Base-by-base conservation (phyloP, 805 yeast genomes). In the Kodamaea hsintzibuensis region DNA sequence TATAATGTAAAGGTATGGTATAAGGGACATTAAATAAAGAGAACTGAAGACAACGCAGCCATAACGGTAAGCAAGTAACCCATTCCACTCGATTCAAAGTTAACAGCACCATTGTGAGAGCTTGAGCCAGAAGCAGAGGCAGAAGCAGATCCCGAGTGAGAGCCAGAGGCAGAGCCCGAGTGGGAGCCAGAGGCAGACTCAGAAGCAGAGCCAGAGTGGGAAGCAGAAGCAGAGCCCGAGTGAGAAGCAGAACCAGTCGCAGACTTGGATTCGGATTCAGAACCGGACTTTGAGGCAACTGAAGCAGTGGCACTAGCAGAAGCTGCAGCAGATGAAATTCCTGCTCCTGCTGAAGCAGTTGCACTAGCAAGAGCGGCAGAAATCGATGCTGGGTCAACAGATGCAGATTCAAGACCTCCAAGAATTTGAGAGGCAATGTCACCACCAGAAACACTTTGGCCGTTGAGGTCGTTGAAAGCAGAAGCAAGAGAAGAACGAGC, bases 71-170 rank as follows among this genome's bases (percentile, higher is more conserved):
- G 3, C 37, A 44, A 40, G 44, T 14, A 40, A 40, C 44, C 44
- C 22, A 40, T 14, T 40, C 44, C 44, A 9, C 22, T 40, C 7
- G 44, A 40, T 17, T 16, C 44, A 4, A 22, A 22, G 19, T 16
- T 40, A n/a, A 35, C 25, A 25, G 44, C 51, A 49, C 37, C 46
- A 18, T 38, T 45, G 25, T 49, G 14, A 22, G 47, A 27, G 37
- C 37, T 35, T 22, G 47, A 47, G 43, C 50, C 50, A 35, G 50
- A 47, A 22, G 46, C 47, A 33, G 52, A 42, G 17, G 40, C 52
- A 40, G 43, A 51, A 30, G 46, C 40, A 22, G 46, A n/a, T 16
- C 45, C 47, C 22, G 44, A 42, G n/a, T n/a, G n/a, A 30, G 52
- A 40, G 27, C 38, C 51, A 40, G 43, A 51, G 17, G 45, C 39